Evolutionary conservation across 495 filamentous ascomycete species (phyloP).

Genomic region (Neurospora sp.): DNA sequence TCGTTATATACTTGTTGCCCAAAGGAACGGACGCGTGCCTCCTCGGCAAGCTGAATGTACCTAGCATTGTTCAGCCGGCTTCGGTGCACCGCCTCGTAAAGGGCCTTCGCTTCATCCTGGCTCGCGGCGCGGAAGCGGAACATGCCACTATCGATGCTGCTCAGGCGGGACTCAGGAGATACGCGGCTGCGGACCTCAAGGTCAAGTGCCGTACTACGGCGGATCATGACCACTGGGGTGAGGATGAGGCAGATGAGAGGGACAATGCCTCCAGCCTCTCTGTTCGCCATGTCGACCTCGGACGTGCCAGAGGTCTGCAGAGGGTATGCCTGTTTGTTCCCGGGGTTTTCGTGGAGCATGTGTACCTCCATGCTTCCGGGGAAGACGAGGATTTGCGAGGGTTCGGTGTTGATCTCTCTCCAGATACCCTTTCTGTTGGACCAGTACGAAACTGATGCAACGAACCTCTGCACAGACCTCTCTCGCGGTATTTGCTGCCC

Average conservation of each 20-base stretch:
- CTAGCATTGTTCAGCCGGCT: constrained; percentile 80
- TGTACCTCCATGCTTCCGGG: constrained; percentile 83
- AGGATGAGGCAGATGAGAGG: constrained; percentile 74
- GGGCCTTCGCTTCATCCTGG: constrained; percentile 62
- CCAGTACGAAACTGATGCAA: constrained; percentile 81
- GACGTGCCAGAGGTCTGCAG: constrained; percentile 27
- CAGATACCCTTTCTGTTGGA: constrained; percentile 64
- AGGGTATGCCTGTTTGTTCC: constrained; percentile 27
- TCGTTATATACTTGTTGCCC: constrained; percentile 26
- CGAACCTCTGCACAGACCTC: constrained; percentile 44
- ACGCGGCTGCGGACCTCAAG: constrained; percentile 85
- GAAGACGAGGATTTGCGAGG: constrained; percentile 66
- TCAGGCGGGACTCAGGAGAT: constrained; percentile 59
- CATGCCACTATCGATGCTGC: constrained; percentile 57
- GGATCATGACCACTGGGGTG: constrained; percentile 77
- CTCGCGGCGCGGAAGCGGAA: constrained; percentile 69
- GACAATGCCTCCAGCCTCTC: constrained; percentile 24
- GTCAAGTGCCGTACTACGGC: constrained; percentile 82
- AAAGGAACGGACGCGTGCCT: constrained; percentile 41
- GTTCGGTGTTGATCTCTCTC: constrained; percentile 59
- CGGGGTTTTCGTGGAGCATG: constrained; percentile 45
- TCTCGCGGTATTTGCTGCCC: constrained; percentile 36
- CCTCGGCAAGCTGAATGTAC: constrained; percentile 69
- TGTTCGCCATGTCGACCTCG: constrained; percentile 27
- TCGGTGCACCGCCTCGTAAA: constrained; percentile 77